Evolutionary conservation across 768 basidiomycete species (phyloP), one percentile per base, ranked within the genome.

Genomic region (Mycena sanguinolenta): DNA sequence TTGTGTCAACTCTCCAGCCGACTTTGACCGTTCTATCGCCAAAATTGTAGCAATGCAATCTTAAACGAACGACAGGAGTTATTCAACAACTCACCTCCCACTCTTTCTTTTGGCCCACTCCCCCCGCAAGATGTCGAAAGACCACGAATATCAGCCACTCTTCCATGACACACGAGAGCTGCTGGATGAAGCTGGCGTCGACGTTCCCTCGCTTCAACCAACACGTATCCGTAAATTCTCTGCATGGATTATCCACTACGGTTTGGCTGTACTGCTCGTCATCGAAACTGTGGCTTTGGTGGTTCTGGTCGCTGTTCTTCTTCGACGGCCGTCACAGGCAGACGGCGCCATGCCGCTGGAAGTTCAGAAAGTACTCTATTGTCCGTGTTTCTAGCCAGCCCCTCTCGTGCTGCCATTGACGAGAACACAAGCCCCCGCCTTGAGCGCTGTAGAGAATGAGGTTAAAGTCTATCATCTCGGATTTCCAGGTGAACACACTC

Each of bases 391-490:
- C n/a, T 34, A 9, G 5, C 39, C 16, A 17, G 27, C 38, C 23
- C 10, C 46, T 32, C 12, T 46, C 2, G 12, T 7, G 39, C 21
- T 38, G 30, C 21, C 34, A 25, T 17, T 57, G 63, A 52, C n/a
- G n/a, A 23, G 38, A 27, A 30, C 23, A 30, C 14, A 25, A 70
- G 69, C 69, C 28, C 69, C 69, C 4, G 69, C 69, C 19, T 46
- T 64, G 19, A 34, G 39, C 17, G 69, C 49, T 13, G 58, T 70
- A 8, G 69, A 70, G 25, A 36, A 70, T 49, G 63, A 70, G 52
- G 69, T 70, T 17, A 23, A 32, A 16, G 69, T 70, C 25, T 70
- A 59, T 62, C 19, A 64, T n/a, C 38, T 44, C 21, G 69, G 69
- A 19, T 65, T 70, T 36, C 3, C 46, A 38, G 55, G 60, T 63